These are phyloP conservation scores for Puccinia hordei DNA, from an alignment of 1,284 basidiomycete species.

Conservation along the genomic window DNA sequence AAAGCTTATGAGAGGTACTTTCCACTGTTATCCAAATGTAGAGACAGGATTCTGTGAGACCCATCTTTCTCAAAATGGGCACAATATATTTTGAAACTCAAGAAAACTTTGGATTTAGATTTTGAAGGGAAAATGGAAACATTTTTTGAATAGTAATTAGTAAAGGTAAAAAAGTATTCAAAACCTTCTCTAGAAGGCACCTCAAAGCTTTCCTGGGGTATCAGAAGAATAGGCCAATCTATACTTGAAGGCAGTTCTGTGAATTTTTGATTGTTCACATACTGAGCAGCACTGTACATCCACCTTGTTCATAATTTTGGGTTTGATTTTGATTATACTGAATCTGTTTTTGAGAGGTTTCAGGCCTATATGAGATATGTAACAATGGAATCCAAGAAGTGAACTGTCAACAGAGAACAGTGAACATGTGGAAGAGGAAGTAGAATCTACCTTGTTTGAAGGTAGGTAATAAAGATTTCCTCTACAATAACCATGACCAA, in stretches of 20 bases:
- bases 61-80: slow-evolving; percentile 55
- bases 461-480: no score
- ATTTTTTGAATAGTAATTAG: background rate
- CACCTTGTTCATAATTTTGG: background rate
- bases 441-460: no score
- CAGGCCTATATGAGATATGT: background rate
- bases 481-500: no score
- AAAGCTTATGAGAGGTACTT: background rate
- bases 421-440: no score
- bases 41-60: slow-evolving; percentile 34
- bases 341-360: slow-evolving; percentile 1
- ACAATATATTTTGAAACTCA: slow-evolving; percentile 58
- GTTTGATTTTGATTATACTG: background rate
- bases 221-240: background rate
- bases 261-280: background rate
- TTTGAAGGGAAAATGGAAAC: background rate
- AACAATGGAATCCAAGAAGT: background rate
- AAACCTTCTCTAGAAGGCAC: background rate
- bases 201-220: background rate
- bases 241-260: background rate
- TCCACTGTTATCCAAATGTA: background rate
- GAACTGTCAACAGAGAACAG: no score
- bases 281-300: background rate
- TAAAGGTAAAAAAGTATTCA: background rate
- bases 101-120: background rate